phyloP scores from a whole-genome alignment of 257 asterid species.

The Fraxinus americana region DNA sequence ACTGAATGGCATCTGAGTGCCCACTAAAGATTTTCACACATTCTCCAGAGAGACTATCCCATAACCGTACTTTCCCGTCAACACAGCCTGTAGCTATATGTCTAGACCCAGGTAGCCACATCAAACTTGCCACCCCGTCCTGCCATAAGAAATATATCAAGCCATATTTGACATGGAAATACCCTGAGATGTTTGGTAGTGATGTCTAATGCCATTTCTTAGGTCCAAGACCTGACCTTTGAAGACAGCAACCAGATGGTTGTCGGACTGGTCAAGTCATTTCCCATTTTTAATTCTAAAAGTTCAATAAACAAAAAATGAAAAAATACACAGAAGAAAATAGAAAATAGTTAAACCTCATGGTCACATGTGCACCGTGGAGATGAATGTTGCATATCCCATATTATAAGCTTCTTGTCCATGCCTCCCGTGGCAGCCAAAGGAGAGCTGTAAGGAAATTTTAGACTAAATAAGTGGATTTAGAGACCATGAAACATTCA shows the following conservation, averaged over 20 bases:
- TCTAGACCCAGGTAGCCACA: constrained; percentile 65
- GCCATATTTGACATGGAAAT: not conserved
- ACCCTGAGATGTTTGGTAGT: not conserved
- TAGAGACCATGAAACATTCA: constrained; percentile 22
- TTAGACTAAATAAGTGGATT: constrained; percentile 23
- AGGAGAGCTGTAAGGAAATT: constrained; percentile 49
- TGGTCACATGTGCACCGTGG: constrained; percentile 88
- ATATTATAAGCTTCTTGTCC: constrained; percentile 82
- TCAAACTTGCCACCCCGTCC: constrained; percentile 74
- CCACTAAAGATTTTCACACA: constrained; percentile 63
- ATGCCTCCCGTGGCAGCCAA: constrained; percentile 88
- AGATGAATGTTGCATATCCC: constrained; percentile 68
- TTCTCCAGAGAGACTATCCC: constrained; percentile 87
- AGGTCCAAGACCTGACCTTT: not conserved
- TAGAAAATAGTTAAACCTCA: constrained; percentile 46
- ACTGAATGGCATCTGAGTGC: constrained; percentile 67
- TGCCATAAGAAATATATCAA: constrained; percentile 23
- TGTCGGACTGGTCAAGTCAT: too few relatives aligned
- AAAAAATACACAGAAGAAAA: not conserved
- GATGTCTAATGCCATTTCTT: not conserved
- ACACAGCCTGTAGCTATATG: constrained; percentile 68
- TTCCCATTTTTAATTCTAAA: not conserved
- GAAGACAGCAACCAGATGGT: too few relatives aligned
- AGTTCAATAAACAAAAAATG: not conserved
- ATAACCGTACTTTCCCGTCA: constrained; percentile 74